phyloP scores from a whole-genome alignment of 1,284 basidiomycete genomes.

The Fomitopsis schrenkii region DNA sequence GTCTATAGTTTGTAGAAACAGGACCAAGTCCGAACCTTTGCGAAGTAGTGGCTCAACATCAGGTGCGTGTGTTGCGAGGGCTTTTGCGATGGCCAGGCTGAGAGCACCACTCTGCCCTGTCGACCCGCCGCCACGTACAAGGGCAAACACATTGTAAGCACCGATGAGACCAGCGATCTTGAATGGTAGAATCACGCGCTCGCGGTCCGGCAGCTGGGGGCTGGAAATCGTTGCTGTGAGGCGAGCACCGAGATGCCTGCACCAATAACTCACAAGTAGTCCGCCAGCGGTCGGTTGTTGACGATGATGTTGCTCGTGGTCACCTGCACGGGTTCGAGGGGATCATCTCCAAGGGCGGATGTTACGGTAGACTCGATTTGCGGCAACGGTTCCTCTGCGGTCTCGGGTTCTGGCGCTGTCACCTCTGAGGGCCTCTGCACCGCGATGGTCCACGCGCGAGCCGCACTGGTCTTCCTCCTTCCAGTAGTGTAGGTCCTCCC shows the following conservation, averaged over 20 bases:
- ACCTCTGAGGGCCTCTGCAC: constrained; percentile 33
- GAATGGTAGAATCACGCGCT: constrained; percentile 79
- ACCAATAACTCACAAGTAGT: constrained; percentile 60
- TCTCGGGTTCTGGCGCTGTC: background rate
- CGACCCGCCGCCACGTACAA: constrained; percentile 86
- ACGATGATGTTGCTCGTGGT: constrained; percentile 55
- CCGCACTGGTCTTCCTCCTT: constrained; percentile 81
- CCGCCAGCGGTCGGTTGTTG: constrained; percentile 77
- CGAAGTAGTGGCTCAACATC: constrained; percentile 63
- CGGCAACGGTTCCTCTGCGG: background rate
- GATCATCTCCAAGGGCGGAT: constrained; percentile 2
- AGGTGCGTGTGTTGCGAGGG: constrained; percentile 68
- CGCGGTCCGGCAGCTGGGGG: constrained; percentile 71
- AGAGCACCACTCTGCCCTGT: constrained; percentile 92
- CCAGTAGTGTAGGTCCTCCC: constrained; percentile 85
- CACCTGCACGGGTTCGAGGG: constrained; percentile 17
- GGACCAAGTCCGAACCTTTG: constrained; percentile 49
- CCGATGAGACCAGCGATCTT: constrained; percentile 84
- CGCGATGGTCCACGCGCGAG: constrained; percentile 94
- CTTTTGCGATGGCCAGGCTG: constrained; percentile 81
- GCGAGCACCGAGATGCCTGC: background rate
- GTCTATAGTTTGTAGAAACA: too few species aligned
- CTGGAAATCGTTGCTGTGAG: constrained; percentile 9
- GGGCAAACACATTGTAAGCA: constrained; percentile 88
- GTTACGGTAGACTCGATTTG: background rate